phyloP scores from a whole-genome alignment of 164 flowering plant species.

The Brasenia schreberi region DNA sequence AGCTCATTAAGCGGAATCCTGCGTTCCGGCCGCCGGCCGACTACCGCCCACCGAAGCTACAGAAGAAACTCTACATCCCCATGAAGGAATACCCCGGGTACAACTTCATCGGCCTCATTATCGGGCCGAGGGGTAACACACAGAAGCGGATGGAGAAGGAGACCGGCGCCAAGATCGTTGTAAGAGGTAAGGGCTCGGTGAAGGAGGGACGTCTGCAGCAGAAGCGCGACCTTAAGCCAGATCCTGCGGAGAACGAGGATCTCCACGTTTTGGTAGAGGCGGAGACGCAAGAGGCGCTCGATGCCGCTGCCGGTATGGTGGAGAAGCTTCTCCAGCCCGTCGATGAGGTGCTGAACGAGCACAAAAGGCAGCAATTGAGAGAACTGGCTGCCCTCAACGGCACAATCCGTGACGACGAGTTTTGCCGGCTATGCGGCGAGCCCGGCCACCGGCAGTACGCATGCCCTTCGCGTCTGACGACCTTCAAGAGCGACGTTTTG shows the following conservation, averaged over 20 bases:
- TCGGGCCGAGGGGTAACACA: slow-evolving; percentile 97
- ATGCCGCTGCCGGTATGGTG: slow-evolving; percentile 93
- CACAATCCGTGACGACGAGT: slow-evolving; percentile 89
- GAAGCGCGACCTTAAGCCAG: slow-evolving; percentile 73
- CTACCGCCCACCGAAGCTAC: slow-evolving; percentile 87
- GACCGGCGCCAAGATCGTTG: slow-evolving; percentile 91
- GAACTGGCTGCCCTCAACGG: slow-evolving; percentile 95
- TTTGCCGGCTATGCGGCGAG: slow-evolving; percentile 88
- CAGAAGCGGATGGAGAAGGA: slow-evolving; percentile 96
- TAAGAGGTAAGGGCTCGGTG: slow-evolving; percentile 85
- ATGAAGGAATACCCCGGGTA: slow-evolving; percentile 96
- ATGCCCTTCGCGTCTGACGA: slow-evolving; percentile 66
- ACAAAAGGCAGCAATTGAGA: slow-evolving; percentile 85
- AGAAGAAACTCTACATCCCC: slow-evolving; percentile 88
- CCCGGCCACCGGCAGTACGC: slow-evolving; percentile 92
- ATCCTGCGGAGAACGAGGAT: slow-evolving; percentile 85
- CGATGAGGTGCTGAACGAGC: slow-evolving; percentile 90
- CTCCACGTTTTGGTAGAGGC: slow-evolving; percentile 95
- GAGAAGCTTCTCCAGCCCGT: slow-evolving; percentile 94
- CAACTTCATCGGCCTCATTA: slow-evolving; percentile 85
- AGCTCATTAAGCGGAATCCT: slow-evolving; percentile 71
- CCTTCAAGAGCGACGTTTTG: slow-evolving; percentile 85
- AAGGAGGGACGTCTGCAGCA: slow-evolving; percentile 89
- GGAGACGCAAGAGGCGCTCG: slow-evolving; percentile 77
- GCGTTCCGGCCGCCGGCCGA: slow-evolving; percentile 91